Evolutionary conservation across 306 rosid genomes (phyloP).

Genomic region (Trifolium subterraneum): DNA sequence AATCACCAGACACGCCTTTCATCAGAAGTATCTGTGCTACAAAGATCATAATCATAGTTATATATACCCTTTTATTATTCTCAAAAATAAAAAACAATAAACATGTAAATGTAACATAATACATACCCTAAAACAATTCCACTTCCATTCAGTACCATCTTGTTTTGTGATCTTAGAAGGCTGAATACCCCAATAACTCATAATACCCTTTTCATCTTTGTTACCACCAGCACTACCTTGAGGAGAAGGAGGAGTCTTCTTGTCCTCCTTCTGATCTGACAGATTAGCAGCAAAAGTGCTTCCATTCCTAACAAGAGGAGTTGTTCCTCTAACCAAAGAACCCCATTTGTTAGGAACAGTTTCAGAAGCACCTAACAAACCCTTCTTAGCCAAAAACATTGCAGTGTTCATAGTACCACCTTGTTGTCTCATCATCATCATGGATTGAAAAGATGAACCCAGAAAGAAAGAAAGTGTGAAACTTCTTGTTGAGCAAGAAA

Average conservation of each 20-base stretch:
- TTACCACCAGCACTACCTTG: constrained; percentile 30
- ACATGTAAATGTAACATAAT: background rate
- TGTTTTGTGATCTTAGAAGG: constrained; percentile 44
- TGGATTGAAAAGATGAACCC: background rate
- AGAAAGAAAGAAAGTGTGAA: background rate
- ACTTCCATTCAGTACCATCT: constrained; percentile 77
- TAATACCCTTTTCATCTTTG: constrained; percentile 39
- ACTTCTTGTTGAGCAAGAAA: constrained; percentile 14
- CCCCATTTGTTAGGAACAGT: constrained; percentile 11
- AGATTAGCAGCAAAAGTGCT: constrained; percentile 38
- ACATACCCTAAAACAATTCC: constrained; percentile 76
- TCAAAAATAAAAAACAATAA: too few species aligned
- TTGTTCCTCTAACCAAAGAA: constrained; percentile 10
- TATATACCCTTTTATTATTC: too few species aligned
- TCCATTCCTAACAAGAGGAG: constrained; percentile 31
- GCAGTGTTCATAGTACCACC: constrained; percentile 17
- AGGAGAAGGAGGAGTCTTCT: background rate
- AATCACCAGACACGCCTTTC: too few species aligned
- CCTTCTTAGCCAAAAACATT: constrained; percentile 12
- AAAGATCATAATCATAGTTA: too few species aligned
- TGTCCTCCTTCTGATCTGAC: constrained; percentile 46
- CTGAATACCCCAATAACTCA: constrained; percentile 73
- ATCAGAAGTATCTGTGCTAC: too few species aligned
- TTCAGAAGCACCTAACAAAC: constrained; percentile 14
- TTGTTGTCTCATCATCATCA: constrained; percentile 37